Conservation (phyloP, 441 rosid species). For the Eruca vesicaria region DNA sequence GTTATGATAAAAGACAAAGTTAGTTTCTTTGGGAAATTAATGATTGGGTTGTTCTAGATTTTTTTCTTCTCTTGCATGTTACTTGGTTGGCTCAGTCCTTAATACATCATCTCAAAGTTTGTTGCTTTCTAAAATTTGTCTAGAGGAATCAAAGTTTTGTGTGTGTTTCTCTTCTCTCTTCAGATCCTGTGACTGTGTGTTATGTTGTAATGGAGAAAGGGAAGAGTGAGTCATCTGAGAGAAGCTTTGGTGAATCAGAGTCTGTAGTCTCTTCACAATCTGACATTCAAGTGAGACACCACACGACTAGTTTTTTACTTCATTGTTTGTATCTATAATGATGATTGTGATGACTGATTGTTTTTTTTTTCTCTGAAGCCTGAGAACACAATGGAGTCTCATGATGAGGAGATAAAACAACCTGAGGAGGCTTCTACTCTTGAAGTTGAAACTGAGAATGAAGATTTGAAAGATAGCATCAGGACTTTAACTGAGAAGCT, state of each 20-base stretch:
- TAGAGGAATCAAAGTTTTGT: neutral
- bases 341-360: neutral
- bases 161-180: conserved; percentile 14
- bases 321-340: neutral
- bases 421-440: neutral
- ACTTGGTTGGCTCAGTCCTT: conserved; percentile 18
- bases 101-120: conserved; percentile 24
- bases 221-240: conserved; percentile 67
- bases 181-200: conserved; percentile 32
- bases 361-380: conserved; percentile 24
- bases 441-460: conserved; percentile 5
- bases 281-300: conserved; percentile 59
- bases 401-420: conserved; percentile 41
- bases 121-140: conserved; percentile 9
- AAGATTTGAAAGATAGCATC: conserved; percentile 25
- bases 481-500: conserved; percentile 59
- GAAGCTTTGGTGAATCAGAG: conserved; percentile 70
- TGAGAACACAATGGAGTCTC: conserved; percentile 62
- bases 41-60: conserved; percentile 30
- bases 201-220: conserved; percentile 68
- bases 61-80: conserved; percentile 31
- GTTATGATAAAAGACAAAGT: conserved; percentile 27
- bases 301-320: neutral
- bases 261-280: conserved; percentile 58
- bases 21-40: neutral